Conservation (phyloP, 371 early-diverging fungal genomes). For the Lichtheimia ramosa region DNA sequence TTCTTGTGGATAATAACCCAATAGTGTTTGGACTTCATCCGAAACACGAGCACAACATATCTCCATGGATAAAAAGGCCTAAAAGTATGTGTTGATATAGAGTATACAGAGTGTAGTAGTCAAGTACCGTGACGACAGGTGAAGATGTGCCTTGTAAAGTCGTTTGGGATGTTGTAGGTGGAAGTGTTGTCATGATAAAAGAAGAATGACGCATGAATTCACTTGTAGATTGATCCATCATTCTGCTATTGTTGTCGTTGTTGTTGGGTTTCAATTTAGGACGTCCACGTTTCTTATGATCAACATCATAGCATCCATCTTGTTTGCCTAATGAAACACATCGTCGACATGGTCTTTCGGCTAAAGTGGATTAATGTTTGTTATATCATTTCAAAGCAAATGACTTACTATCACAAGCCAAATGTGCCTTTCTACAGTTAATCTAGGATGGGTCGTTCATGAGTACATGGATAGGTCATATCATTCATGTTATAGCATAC, state of each 20-base stretch:
- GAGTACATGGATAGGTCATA: not conserved
- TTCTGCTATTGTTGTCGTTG: no score
- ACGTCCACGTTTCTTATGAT: conserved; percentile 80
- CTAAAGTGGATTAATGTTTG: conserved; percentile 23
- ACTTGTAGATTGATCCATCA: not conserved
- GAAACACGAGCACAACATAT: conserved; percentile 58
- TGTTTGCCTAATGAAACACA: conserved; percentile 69
- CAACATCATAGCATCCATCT: conserved; percentile 75
- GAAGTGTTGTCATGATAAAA: conserved; percentile 11
- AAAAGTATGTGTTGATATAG: not conserved
- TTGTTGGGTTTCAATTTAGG: conserved; percentile 65
- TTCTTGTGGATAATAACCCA: conserved; percentile 65
- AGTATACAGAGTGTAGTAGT: not conserved
- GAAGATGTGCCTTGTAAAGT: not conserved
- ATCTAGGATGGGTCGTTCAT: conserved; percentile 18
- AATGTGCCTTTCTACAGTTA: conserved; percentile 46
- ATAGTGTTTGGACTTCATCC: conserved; percentile 48
- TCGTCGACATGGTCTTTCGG: conserved; percentile 72
- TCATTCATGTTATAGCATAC: not conserved
- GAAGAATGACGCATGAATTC: conserved; percentile 10
- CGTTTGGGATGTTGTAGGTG: not conserved
- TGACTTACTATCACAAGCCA: conserved; percentile 50
- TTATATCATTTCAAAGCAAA: not conserved
- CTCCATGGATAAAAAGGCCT: conserved; percentile 52
- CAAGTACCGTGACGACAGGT: conserved; percentile 1